Base-by-base conservation (phyloP, 176 grass and related monocot species). In the Eremochloa ophiuroides region DNA sequence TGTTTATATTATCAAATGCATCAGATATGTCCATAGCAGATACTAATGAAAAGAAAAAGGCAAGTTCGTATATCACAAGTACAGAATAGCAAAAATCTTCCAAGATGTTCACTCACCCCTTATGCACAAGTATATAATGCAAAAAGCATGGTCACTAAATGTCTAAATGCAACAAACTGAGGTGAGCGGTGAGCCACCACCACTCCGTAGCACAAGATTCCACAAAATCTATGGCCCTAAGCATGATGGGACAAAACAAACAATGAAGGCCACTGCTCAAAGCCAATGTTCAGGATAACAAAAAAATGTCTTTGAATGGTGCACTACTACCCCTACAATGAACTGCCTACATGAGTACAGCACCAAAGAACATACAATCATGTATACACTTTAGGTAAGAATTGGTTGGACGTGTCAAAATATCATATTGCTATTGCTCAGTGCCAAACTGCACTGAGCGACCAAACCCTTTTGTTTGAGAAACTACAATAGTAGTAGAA, bases 401-500 rank as follows among this genome's bases (percentile, higher is more conserved):
- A 60, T 8, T 44, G 40, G 28, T 25, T 33, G 11, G 13, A 66
- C 5, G 60, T 18, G 7, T 66, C 1, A 64, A 14, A 46, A 64
- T n/a, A 64, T 9, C 8, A 12, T 30, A n/a, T 64, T 10, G 0
- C 26, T 78, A 64, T 78, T 61, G 29, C 59, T 64, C 59, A 46
- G 10, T 22, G 56, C 23, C 3, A 1, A 47, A 66, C 10, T 31
- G 59, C 39, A 31, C 6, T 35, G 8, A n/a, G 16, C 11, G 20
- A 62, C 29, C 14, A 11, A 77, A n/a, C 10, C 26, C 6, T 79
- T 65, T 10, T 34, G 41, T 65, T 67, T 68, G 14, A 68, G 14
- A 39, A 53, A 80, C n/a, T 55, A 38, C 10, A 88, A 79, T 66
- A 77, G 86, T 67, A 72, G 60, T 91, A 83, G 13, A 84, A 93